Conservation (phyloP, 1,139 yeast species). For the Taiozyma sp. region DNA sequence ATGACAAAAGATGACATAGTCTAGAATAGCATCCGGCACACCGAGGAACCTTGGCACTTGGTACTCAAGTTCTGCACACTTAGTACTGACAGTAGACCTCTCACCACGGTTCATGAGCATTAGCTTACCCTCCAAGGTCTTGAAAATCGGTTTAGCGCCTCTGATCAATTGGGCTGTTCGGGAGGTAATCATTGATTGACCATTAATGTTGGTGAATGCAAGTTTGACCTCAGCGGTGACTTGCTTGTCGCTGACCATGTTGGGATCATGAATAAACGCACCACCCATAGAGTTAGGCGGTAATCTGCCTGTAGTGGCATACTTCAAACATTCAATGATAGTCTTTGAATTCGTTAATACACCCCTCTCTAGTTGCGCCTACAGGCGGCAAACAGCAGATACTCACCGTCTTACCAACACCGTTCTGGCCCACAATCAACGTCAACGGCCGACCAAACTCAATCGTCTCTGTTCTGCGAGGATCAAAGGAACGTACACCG, state of each 20-base stretch:
- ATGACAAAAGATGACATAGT: constrained; percentile 93
- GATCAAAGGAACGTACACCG: constrained; percentile 89
- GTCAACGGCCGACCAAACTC: constrained; percentile 91
- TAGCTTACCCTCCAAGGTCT: constrained; percentile 87
- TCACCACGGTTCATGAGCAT: constrained; percentile 63
- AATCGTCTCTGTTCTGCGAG: constrained; percentile 76
- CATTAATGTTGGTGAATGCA: constrained; percentile 74
- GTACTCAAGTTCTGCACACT: constrained; percentile 80
- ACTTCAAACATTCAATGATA: constrained; percentile 87
- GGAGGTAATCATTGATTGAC: constrained; percentile 78
- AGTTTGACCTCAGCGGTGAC: constrained; percentile 89
- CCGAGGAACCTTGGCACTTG: constrained; percentile 83
- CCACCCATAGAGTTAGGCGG: constrained; percentile 98
- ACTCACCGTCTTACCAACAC: constrained; percentile 86
- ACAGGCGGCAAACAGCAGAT: not conserved
- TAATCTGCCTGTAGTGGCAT: constrained; percentile 91
- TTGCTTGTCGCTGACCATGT: constrained; percentile 67
- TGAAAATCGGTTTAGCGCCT: constrained; percentile 64
- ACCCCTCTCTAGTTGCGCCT: not conserved
- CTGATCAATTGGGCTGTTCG: constrained; percentile 54
- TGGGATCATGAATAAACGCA: constrained; percentile 94
- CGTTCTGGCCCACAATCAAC: constrained; percentile 92
- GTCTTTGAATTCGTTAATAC: constrained; percentile 35
- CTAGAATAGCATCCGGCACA: constrained; percentile 81
- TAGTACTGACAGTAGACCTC: constrained; percentile 71